Percentiles rank a stretch among this genome's conserved stretches.
Evolutionary conservation across 352 stramenopile species (phyloP).

Genomic region (Phytophthora sp.): DNA sequence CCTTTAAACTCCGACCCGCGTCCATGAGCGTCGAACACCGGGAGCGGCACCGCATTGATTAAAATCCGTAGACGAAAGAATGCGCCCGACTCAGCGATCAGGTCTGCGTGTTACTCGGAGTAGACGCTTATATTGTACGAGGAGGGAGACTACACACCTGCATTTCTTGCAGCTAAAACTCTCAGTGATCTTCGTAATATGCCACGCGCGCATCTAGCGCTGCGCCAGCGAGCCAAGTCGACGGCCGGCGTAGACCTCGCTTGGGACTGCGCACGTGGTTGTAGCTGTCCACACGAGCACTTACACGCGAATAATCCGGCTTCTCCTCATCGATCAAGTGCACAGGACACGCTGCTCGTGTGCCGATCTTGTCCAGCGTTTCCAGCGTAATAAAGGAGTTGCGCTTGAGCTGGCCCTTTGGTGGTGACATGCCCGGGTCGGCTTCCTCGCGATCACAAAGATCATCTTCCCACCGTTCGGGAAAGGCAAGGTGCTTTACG

Average conservation of each 20-base stretch:
- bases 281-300: conserved; percentile 62
- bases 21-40: conserved; percentile 9
- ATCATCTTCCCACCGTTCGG: conserved; percentile 32
- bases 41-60: conserved; percentile 3
- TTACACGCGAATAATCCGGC: conserved; percentile 61
- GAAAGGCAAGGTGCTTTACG: conserved; percentile 61
- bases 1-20: neutral
- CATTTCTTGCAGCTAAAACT: neutral
- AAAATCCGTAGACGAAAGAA: conserved; percentile 2
- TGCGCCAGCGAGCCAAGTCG: conserved; percentile 52
- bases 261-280: conserved; percentile 60
- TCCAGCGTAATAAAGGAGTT: conserved; percentile 68
- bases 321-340: conserved; percentile 65
- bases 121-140: conserved; percentile 7
- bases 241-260: conserved; percentile 53
- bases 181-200: conserved; percentile 28
- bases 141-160: no score
- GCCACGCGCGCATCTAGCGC: conserved; percentile 33
- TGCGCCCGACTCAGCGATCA: conserved; percentile 20
- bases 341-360: conserved; percentile 68
- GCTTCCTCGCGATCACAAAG: conserved; percentile 35
- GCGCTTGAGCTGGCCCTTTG: conserved; percentile 52
- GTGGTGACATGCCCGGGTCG: conserved; percentile 59
- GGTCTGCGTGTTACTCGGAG: no score
- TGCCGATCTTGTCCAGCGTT: conserved; percentile 80